Base-by-base conservation (phyloP, 2,329 filamentous ascomycete genomes). In the Sporothrix inflata region DNA sequence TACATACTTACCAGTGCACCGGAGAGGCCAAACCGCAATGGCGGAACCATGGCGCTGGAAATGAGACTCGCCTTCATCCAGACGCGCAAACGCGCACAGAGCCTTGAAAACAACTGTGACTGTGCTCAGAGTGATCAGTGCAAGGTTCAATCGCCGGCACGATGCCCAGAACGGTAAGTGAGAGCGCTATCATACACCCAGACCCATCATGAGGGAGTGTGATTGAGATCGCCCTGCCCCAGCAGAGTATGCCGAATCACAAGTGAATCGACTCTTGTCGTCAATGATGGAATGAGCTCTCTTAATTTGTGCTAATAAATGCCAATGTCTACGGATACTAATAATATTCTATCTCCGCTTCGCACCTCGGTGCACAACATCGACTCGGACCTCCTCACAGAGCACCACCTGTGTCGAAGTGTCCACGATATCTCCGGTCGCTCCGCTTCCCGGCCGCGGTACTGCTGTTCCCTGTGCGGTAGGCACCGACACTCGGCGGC, bases 401-500 rank as follows among this genome's bases (percentile, higher is more conserved):
- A 27, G 12, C 38, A 1, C 38, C 38, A 4, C n/a, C 30, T 6
- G 8, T 47, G 6, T 49, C 40, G 30, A 66, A 66, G 21, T n/a
- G 60, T 9, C 49, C 61, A 3, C 60, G 70, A 6, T 71, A 68
- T 16, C 40, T 40, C 14, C 27, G 11, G 5, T 53, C 51, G 14
- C 8, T 21, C 30, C 21, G 14, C 42, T 55, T 45, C 30, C 21
- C 38, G 40, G 27, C 34, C 24, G 65, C 21, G 11, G 57, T 70
- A 19, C 19, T 24, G 38, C 40, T 76, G 74, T 12, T 49, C 0
- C n/a, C 57, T 49, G n/a, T 9, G 30, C 14, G 19, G 42, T 70
- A 70, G 9, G 27, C 57, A 9, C 83, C 81, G 51, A 85, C 34
- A 68, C 88, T 92, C 0, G 90, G 91, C 42, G 91, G 91, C 51